Conservation (phyloP, 331 rosid species). For the Dryas integrifolia region DNA sequence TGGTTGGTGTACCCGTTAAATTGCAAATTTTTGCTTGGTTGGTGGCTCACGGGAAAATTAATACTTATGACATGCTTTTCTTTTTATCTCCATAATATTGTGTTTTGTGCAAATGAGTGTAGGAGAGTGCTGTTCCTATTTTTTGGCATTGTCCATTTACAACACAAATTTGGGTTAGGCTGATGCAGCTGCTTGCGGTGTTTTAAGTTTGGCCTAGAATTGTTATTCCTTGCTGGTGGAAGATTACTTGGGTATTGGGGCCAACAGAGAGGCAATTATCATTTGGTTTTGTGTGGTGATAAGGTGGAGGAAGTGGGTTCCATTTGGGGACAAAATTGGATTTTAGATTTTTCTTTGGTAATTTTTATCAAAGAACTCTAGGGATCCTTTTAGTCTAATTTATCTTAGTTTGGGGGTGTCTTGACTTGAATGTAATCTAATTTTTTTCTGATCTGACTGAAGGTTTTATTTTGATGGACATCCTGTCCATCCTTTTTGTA, state of each 20-base stretch:
- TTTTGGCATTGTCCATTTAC: not conserved
- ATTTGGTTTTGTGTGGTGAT: not conserved
- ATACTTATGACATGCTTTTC: not conserved
- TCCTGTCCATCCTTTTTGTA: not conserved
- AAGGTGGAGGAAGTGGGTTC: not conserved
- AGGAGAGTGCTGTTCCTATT: not conserved
- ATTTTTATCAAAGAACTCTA: not conserved
- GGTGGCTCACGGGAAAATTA: not conserved
- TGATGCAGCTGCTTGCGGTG: not conserved
- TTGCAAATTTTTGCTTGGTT: not conserved
- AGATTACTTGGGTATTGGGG: not conserved
- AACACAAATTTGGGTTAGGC: not conserved
- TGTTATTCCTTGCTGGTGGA: slow-evolving; percentile 3
- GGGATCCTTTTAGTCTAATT: not conserved
- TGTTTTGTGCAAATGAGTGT: not conserved
- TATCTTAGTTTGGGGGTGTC: not conserved
- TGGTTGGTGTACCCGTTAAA: not conserved
- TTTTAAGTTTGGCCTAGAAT: not conserved
- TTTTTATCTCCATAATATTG: not conserved
- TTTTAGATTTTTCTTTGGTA: not conserved
- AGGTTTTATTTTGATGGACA: not conserved
- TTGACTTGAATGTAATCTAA: not conserved
- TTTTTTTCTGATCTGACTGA: not conserved
- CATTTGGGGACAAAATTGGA: not conserved
- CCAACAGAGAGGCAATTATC: not conserved